These are phyloP conservation scores for Saprolegnia diclina DNA, from an alignment of 352 stramenopile genomes.

Conservation along the genomic window DNA sequence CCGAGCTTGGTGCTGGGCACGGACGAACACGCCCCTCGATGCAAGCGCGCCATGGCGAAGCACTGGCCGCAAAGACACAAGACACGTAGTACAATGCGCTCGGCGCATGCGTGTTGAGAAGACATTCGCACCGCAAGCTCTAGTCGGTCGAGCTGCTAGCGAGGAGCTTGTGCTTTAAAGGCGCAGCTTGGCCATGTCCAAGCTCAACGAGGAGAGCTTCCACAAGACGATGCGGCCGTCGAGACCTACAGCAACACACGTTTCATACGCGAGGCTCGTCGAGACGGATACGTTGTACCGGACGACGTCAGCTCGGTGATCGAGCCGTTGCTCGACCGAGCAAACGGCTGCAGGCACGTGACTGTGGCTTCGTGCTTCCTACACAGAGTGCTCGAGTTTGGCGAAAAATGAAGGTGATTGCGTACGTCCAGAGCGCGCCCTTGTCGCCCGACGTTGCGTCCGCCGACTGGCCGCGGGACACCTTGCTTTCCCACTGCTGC, in stretches of 20 bases:
- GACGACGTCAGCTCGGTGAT: conserved; percentile 80
- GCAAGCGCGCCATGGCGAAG: no score
- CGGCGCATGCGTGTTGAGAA: not conserved
- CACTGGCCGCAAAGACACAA: not conserved
- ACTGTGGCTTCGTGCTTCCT: conserved; percentile 85
- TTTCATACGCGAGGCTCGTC: not conserved
- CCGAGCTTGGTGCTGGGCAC: no score
- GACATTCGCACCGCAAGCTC: not conserved
- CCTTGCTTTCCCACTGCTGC: conserved; percentile 82
- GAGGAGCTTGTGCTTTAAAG: conserved; percentile 36
- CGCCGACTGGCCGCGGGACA: conserved; percentile 72
- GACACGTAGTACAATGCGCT: not conserved
- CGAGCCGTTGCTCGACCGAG: conserved; percentile 40
- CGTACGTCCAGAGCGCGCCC: conserved; percentile 75
- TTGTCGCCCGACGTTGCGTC: conserved; percentile 78
- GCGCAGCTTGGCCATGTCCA: conserved; percentile 75
- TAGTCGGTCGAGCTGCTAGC: not conserved
- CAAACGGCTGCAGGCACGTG: conserved; percentile 72
- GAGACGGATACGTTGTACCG: conserved; percentile 33
- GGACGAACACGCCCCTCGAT: not conserved
- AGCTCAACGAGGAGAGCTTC: conserved; percentile 64
- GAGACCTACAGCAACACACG: conserved; percentile 38
- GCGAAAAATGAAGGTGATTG: conserved; percentile 13
- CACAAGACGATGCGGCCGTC: conserved; percentile 77
- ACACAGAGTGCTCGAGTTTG: not conserved